phyloP scores from a whole-genome alignment of 495 filamentous ascomycete genomes.

The Hyaloscypha hepaticicola region DNA sequence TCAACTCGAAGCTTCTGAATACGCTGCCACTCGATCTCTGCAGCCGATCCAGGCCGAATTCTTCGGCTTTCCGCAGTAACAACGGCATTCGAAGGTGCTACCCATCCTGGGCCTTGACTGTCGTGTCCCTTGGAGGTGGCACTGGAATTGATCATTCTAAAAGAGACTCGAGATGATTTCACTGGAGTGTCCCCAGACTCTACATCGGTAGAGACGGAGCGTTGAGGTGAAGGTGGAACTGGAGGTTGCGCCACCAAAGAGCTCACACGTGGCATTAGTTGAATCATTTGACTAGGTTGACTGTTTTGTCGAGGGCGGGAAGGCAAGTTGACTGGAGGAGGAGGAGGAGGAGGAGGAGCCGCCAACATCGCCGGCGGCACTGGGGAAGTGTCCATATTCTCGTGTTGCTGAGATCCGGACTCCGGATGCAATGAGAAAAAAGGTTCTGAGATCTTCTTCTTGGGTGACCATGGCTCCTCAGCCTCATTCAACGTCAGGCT shows the following conservation, averaged over 20 bases:
- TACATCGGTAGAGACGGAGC: background rate
- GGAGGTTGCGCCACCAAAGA: background rate
- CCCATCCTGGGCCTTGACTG: too few relatives aligned
- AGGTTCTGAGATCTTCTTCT: background rate
- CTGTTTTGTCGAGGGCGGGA: background rate
- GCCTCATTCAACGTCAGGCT: background rate
- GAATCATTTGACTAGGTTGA: background rate
- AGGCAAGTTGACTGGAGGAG: background rate
- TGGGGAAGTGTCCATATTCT: background rate
- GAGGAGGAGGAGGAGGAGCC: background rate
- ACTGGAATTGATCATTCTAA: background rate
- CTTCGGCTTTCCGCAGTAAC: background rate
- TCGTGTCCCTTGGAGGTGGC: background rate
- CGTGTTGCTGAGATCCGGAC: background rate
- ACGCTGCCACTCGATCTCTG: background rate
- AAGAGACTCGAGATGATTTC: background rate
- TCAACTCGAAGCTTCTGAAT: background rate
- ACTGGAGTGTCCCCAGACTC: background rate
- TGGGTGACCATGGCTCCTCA: background rate
- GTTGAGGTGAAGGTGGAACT: background rate
- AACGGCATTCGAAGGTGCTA: background rate
- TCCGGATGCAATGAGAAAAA: background rate
- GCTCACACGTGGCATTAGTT: background rate
- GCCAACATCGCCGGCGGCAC: background rate
- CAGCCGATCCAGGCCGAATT: background rate